phyloP scores from a whole-genome alignment of 495 filamentous ascomycete genomes.

The Venustampulla echinocandica region DNA sequence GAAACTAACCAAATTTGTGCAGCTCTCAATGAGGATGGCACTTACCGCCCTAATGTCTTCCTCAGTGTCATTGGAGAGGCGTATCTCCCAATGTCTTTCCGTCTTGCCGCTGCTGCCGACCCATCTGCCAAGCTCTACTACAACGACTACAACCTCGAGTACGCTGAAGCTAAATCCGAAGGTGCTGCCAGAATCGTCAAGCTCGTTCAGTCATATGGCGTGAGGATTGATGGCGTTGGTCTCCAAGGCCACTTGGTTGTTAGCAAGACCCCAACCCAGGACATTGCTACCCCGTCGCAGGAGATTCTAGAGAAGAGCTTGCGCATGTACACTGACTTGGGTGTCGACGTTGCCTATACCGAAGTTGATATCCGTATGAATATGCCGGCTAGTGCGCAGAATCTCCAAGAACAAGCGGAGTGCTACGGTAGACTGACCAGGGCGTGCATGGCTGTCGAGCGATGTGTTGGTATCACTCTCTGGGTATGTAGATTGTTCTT shows the following conservation, averaged over 20 bases:
- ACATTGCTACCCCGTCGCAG: neutral
- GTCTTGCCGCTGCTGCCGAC: constrained; percentile 40
- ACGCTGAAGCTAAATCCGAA: constrained; percentile 36
- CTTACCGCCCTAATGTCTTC: neutral
- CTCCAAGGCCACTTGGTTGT: constrained; percentile 52
- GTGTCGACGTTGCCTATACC: constrained; percentile 51
- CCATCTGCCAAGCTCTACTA: constrained; percentile 53
- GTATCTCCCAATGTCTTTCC: constrained; percentile 44
- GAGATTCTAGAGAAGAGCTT: neutral
- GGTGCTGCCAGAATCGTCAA: constrained; percentile 38
- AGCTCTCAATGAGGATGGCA: neutral
- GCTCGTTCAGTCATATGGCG: constrained; percentile 40
- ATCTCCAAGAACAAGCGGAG: neutral
- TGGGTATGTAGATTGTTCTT: constrained; percentile 38
- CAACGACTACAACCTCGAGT: constrained; percentile 62
- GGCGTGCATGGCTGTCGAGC: constrained; percentile 44
- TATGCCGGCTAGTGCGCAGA: neutral
- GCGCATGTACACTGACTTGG: constrained; percentile 28
- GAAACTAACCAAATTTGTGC: neutral
- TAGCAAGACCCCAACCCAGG: neutral
- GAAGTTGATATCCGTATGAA: constrained; percentile 25
- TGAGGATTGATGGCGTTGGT: constrained; percentile 56
- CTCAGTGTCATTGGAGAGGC: neutral
- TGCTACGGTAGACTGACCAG: constrained; percentile 3
- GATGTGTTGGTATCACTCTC: constrained; percentile 56